Percentiles rank a stretch among this genome's conserved stretches.
phyloP scores from a whole-genome alignment of 352 stramenopile species.

The Globisporangium irregulare region DNA sequence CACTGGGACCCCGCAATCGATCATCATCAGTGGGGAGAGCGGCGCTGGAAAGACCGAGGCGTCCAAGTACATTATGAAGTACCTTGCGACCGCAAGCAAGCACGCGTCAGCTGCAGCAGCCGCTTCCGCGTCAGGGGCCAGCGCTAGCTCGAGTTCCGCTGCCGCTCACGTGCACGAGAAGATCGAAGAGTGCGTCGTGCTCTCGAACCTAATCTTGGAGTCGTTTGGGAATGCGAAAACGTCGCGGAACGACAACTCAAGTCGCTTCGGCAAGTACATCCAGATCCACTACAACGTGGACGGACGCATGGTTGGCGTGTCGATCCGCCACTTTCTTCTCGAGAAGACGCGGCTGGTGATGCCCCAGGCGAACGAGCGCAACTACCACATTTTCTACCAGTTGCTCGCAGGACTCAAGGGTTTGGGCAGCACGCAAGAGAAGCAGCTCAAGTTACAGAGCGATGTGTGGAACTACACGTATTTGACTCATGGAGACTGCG shows the following conservation, averaged over 20 bases:
- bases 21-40: constrained; percentile 93
- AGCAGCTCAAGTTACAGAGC: constrained; percentile 27
- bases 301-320: constrained; percentile 69
- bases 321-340: constrained; percentile 76
- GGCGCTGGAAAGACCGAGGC: constrained; percentile 94
- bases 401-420: constrained; percentile 47
- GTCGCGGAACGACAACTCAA: constrained; percentile 87
- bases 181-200: constrained; percentile 79
- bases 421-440: constrained; percentile 21
- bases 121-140: constrained; percentile 4
- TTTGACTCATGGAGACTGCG: constrained; percentile 67
- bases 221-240: constrained; percentile 87
- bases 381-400: constrained; percentile 87
- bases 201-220: constrained; percentile 81
- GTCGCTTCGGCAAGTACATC: constrained; percentile 91
- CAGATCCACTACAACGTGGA: constrained; percentile 80
- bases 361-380: constrained; percentile 68
- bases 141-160: constrained; percentile 9
- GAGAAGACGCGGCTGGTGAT: constrained; percentile 78
- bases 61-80: constrained; percentile 92
- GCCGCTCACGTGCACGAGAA: constrained; percentile 56
- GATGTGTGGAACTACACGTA: constrained; percentile 76
- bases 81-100: constrained; percentile 75
- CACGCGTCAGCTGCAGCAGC: constrained; percentile 24
- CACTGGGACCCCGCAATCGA: constrained; percentile 80